Evolutionary conservation across 1,139 yeast species (phyloP).

Genomic region (Zygosaccharomyces pseudobailii): DNA sequence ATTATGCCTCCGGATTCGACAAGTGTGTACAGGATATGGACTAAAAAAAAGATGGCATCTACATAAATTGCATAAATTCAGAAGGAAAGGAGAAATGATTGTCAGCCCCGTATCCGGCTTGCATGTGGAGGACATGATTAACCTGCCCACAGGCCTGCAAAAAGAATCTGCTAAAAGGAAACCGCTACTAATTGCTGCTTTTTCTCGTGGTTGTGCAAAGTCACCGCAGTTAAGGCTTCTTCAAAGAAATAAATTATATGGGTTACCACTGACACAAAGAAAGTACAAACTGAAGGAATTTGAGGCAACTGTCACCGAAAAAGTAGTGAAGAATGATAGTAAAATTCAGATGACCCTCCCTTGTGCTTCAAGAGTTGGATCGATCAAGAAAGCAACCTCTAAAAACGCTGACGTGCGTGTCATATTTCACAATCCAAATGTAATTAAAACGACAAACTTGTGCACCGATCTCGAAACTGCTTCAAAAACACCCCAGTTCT

Average conservation of each 20-base stretch:
- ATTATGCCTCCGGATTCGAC: conserved; percentile 13
- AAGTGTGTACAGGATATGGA: conserved; percentile 15
- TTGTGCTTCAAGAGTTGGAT: conserved; percentile 24
- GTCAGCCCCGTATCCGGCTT: conserved; percentile 20
- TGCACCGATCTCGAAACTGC: neutral
- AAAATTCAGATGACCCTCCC: conserved; percentile 5
- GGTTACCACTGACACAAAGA: conserved; percentile 24
- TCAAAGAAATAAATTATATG: conserved; percentile 24
- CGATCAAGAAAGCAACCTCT: conserved; percentile 22
- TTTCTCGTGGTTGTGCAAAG: conserved; percentile 25
- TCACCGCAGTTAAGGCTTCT: conserved; percentile 27
- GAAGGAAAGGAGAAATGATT: conserved; percentile 4
- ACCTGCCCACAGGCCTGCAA: conserved; percentile 21
- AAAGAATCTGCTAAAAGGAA: conserved; percentile 19
- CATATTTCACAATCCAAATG: conserved; percentile 29
- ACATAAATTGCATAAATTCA: conserved; percentile 22
- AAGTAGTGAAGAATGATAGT: neutral
- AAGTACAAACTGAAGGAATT: conserved; percentile 26
- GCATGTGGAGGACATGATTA: conserved; percentile 27
- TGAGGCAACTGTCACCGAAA: conserved; percentile 11
- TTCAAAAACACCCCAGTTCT: conserved; percentile 7
- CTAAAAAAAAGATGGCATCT: conserved; percentile 24
- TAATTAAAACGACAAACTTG: conserved; percentile 21
- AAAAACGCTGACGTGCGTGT: conserved; percentile 30
- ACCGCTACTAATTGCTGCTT: conserved; percentile 30